These are phyloP conservation scores for Penicillium fimorum DNA, from an alignment of 495 filamentous ascomycete species.

Conservation along the genomic window DNA sequence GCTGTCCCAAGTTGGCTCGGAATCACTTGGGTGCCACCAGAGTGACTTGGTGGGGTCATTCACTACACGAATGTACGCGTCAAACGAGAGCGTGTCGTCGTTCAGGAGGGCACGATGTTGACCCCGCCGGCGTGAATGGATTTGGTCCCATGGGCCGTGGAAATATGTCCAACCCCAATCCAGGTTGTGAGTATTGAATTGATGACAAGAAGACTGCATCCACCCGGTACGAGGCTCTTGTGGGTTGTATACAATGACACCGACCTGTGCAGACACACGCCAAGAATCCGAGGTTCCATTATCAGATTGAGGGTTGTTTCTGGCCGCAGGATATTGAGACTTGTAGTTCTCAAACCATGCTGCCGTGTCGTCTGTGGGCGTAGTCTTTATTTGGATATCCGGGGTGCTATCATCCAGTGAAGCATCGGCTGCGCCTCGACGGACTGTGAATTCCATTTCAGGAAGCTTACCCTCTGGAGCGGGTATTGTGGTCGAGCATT, in stretches of 20 bases:
- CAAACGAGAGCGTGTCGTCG: conserved; percentile 62
- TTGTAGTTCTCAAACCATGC: conserved; percentile 38
- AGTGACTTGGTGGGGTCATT: conserved; percentile 60
- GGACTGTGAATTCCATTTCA: conserved; percentile 41
- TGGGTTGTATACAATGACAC: conserved; percentile 65
- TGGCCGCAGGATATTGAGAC: conserved; percentile 28
- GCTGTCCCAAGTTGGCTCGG: conserved; percentile 72
- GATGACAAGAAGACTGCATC: conserved; percentile 56
- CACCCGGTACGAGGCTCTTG: conserved; percentile 60
- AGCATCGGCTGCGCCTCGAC: conserved; percentile 33
- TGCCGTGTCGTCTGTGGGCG: conserved; percentile 26
- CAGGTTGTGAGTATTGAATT: conserved; percentile 55
- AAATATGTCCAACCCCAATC: conserved; percentile 72
- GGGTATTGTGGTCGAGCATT: conserved; percentile 54
- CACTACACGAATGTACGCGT: conserved; percentile 61
- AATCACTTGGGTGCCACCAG: conserved; percentile 63
- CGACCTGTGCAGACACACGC: conserved; percentile 60
- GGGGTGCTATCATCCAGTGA: conserved; percentile 28
- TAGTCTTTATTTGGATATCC: conserved; percentile 32
- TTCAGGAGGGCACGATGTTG: conserved; percentile 62
- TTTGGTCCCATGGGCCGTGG: conserved; percentile 59
- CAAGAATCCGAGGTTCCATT: conserved; percentile 29
- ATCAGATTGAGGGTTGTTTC: conserved; percentile 7
- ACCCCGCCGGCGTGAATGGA: conserved; percentile 54
- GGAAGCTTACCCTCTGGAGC: conserved; percentile 36